Percentiles rank a stretch among this genome's conserved stretches.
Evolutionary conservation across 495 filamentous ascomycete genomes (phyloP).

Genomic region (Aspergillus haitiensis): DNA sequence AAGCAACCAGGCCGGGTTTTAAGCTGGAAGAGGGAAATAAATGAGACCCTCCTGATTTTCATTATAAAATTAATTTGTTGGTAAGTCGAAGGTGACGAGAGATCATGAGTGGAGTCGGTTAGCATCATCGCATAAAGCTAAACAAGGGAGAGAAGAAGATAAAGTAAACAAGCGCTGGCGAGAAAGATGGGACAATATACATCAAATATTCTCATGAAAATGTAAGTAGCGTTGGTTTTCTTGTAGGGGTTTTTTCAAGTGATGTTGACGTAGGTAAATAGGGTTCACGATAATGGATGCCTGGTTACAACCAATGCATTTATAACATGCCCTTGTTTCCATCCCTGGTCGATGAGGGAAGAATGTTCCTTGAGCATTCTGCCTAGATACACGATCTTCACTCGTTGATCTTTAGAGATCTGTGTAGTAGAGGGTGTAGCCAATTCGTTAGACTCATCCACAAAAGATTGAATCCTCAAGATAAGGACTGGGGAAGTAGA

Average conservation of each 20-base stretch:
- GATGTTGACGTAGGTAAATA: not conserved
- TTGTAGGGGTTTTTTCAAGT: not conserved
- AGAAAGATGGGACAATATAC: no score
- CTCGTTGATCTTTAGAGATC: conserved; percentile 53
- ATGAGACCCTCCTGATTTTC: not conserved
- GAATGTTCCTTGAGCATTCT: conserved; percentile 69
- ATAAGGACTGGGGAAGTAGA: not conserved
- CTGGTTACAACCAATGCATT: conserved; percentile 72
- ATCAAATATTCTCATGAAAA: no score
- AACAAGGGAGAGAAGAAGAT: not conserved
- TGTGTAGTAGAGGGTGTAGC: conserved; percentile 14
- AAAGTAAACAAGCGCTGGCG: not conserved
- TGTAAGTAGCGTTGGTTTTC: not conserved
- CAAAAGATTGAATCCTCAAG: not conserved
- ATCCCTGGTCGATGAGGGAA: conserved; percentile 66
- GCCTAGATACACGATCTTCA: conserved; percentile 77
- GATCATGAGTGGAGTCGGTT: no score
- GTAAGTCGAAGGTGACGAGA: no score
- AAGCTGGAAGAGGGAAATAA: not conserved
- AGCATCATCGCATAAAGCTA: no score
- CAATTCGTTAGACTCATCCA: conserved; percentile 9
- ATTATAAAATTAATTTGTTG: no score
- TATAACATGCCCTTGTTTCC: conserved; percentile 72
- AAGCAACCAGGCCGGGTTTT: conserved; percentile 3
- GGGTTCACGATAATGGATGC: conserved; percentile 22